Evolutionary conservation across 768 basidiomycete species (phyloP).

Genomic region (Auricularia heimuer): DNA sequence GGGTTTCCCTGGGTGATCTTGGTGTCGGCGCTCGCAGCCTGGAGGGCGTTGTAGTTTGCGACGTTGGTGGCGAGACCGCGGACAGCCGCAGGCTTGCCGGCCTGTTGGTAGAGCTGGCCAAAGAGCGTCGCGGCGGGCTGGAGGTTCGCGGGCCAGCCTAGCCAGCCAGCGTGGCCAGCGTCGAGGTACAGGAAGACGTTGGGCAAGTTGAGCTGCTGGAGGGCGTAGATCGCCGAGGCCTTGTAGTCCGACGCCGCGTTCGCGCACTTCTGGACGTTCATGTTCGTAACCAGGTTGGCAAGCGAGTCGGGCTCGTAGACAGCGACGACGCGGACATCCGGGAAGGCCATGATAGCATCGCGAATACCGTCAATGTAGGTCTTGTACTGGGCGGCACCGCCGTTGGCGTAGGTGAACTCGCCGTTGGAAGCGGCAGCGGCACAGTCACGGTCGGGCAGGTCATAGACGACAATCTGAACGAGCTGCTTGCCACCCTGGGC

Average conservation of each 20-base stretch:
- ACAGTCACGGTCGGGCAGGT: constrained; percentile 59
- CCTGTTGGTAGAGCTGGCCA: constrained; percentile 36
- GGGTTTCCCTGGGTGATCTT: constrained; percentile 44
- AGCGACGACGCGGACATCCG: constrained; percentile 52
- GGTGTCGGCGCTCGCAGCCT: constrained; percentile 44
- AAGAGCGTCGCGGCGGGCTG: constrained; percentile 48
- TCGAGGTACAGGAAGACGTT: constrained; percentile 55
- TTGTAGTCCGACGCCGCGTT: constrained; percentile 45
- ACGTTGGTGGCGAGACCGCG: constrained; percentile 50
- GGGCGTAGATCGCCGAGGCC: constrained; percentile 14
- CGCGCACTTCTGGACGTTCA: constrained; percentile 46
- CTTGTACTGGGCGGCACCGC: constrained; percentile 45
- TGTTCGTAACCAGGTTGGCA: constrained; percentile 60
- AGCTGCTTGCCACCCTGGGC: constrained; percentile 41
- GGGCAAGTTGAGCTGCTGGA: constrained; percentile 43
- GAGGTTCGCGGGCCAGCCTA: constrained; percentile 60
- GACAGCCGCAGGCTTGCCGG: constrained; percentile 46
- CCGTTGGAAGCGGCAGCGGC: constrained; percentile 57
- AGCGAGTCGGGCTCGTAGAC: constrained; percentile 61
- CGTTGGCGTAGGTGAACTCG: constrained; percentile 50
- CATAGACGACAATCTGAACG: constrained; percentile 34
- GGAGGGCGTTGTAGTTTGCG: constrained; percentile 29
- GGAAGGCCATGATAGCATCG: constrained; percentile 46
- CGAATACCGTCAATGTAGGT: constrained; percentile 55
- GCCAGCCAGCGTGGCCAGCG: constrained; percentile 52